phyloP scores from a whole-genome alignment of 768 basidiomycete genomes.

The Scleroderma citrinum region DNA sequence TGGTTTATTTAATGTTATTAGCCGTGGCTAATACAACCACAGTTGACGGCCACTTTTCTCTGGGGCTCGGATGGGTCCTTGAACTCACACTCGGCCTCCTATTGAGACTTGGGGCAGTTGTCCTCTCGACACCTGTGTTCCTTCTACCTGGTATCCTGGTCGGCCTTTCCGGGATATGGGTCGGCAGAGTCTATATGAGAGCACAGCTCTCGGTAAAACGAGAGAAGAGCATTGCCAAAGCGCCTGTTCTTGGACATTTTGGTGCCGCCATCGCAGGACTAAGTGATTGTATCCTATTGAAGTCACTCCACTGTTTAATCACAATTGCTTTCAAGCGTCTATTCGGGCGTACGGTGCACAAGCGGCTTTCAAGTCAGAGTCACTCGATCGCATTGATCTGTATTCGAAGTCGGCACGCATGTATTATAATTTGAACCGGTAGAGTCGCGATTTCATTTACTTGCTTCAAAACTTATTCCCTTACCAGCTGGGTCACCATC shows the following conservation, averaged over 20 bases:
- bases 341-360: slow-evolving; percentile 55
- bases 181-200: slow-evolving; percentile 48
- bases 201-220: slow-evolving; percentile 53
- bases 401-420: slow-evolving; percentile 37
- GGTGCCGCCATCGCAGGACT: slow-evolving; percentile 47
- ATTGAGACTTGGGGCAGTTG: slow-evolving; percentile 32
- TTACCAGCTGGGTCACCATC: slow-evolving; percentile 39
- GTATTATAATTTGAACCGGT: slow-evolving; percentile 47
- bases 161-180: slow-evolving; percentile 33
- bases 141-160: slow-evolving; percentile 34
- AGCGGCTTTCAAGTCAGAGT: slow-evolving; percentile 35
- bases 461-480: background rate
- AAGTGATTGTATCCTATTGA: slow-evolving; percentile 22
- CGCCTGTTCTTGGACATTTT: slow-evolving; percentile 47
- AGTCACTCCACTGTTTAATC: slow-evolving; percentile 9
- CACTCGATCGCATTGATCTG: slow-evolving; percentile 40
- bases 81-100: slow-evolving; percentile 30
- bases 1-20: background rate
- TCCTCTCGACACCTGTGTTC: slow-evolving; percentile 35
- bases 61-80: slow-evolving; percentile 18
- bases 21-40: slow-evolving; percentile 2
- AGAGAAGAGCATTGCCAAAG: slow-evolving; percentile 45
- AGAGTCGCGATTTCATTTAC: background rate
- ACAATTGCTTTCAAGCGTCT: slow-evolving; percentile 22
- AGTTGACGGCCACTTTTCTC: slow-evolving; percentile 32